Conservation (phyloP, 495 filamentous ascomycete species). For the Tetracladium marchalianum region DNA sequence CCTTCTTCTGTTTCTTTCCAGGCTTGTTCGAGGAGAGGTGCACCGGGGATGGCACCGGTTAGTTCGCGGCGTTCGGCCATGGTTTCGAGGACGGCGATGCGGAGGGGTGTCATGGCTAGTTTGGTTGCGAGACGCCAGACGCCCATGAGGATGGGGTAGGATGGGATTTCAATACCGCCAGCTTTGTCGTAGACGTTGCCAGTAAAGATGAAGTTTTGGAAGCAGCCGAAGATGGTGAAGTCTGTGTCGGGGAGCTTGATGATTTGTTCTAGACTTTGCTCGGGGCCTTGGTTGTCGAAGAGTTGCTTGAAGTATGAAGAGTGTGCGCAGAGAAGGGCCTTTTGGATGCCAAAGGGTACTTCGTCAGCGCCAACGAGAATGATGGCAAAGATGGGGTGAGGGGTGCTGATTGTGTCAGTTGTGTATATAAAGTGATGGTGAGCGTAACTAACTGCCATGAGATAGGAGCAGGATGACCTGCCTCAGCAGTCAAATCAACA, state of each 20-base stretch:
- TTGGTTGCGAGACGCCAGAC: conserved; percentile 42
- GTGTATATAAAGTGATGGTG: neutral
- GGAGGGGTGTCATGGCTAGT: conserved; percentile 41
- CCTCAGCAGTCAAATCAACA: conserved; percentile 16
- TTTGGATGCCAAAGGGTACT: conserved; percentile 41
- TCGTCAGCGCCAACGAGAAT: conserved; percentile 39
- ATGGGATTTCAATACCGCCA: conserved; percentile 25
- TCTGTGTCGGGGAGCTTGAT: conserved; percentile 35
- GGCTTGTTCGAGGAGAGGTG: conserved; percentile 40
- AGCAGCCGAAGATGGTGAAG: conserved; percentile 35
- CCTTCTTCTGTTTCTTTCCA: conserved; percentile 46
- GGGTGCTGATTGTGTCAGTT: conserved; percentile 24
- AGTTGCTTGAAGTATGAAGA: conserved; percentile 33
- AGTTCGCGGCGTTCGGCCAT: conserved; percentile 39
- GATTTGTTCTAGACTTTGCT: conserved; percentile 30
- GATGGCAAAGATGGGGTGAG: conserved; percentile 43
- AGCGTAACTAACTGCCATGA: conserved; percentile 18
- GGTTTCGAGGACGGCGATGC: conserved; percentile 37
- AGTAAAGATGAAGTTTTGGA: conserved; percentile 43
- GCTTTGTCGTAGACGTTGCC: conserved; percentile 29
- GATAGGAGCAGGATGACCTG: conserved; percentile 7
- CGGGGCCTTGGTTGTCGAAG: conserved; percentile 27
- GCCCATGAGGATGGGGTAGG: conserved; percentile 38
- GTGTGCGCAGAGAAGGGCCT: conserved; percentile 41
- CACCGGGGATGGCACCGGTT: conserved; percentile 39